Evolutionary conservation across 257 asterid species (phyloP).

Genomic region (Solanum sparsipilum): DNA sequence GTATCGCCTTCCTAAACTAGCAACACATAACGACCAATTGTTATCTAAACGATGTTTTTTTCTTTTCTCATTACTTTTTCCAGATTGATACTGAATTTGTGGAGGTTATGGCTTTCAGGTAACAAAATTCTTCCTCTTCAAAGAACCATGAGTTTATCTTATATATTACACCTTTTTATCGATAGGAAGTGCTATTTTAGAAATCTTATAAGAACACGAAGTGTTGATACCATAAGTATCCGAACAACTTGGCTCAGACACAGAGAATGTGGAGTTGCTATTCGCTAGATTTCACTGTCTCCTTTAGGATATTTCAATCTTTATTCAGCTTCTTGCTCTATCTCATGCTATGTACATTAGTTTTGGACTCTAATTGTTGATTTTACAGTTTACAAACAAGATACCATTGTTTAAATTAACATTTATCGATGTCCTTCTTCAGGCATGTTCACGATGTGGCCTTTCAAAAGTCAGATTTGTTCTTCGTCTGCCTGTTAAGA

Average conservation of each 20-base stretch:
- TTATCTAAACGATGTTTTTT: no score
- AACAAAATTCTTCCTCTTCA: no score
- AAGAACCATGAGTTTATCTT: background rate
- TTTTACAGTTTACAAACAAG: background rate
- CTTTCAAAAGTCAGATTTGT: constrained; percentile 70
- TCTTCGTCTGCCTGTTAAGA: constrained; percentile 29
- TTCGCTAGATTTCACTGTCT: background rate
- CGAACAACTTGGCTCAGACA: background rate
- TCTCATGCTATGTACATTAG: no score
- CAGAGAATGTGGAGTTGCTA: background rate
- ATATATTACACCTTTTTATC: no score
- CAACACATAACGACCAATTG: no score
- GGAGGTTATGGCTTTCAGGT: constrained; percentile 60
- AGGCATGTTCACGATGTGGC: constrained; percentile 80
- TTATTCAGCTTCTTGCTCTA: no score
- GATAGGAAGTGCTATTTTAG: background rate
- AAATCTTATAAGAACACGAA: background rate
- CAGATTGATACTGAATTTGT: constrained; percentile 76
- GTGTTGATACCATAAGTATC: background rate
- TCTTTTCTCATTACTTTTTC: background rate
- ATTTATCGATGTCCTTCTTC: background rate
- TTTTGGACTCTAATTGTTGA: background rate
- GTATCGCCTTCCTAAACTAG: no score
- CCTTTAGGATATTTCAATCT: background rate
- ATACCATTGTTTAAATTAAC: background rate